Evolutionary conservation across 2,329 filamentous ascomycete species (phyloP), one percentile per base, ranked within the genome.

Genomic region (Colletotrichum lini): DNA sequence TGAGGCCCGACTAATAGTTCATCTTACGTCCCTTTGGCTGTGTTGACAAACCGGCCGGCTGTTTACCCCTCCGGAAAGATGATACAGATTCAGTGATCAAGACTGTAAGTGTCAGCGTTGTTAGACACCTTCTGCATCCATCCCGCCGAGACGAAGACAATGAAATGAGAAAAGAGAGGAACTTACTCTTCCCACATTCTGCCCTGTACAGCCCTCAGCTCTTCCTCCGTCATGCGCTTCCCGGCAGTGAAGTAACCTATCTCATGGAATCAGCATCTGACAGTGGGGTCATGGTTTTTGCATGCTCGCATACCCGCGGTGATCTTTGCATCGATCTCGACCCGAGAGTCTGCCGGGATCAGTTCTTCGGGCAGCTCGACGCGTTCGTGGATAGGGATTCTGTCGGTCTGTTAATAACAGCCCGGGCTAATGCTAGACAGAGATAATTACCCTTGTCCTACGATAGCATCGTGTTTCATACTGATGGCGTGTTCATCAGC

Each of bases 291-390:
- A 40, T 16, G 68, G 64, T 42, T 47, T 57, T 6, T 61, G 10
- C 21, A 23, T 59, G 49, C 49, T 44, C 67, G 84, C 90, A 82
- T 84, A 94, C 93, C 96, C 72, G 96, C 95, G 76, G 96, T 96
- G 79, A 98, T 98, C 86, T 98, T 98, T 70, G 96, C 96, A 82
- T 98, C 96, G 78, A 98, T 99, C 82, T 99, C 96, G n/a, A 98
- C 96, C 75, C 96, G 88, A 64, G 95, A 97, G 82, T 98, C 96
- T 73, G 92, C 94, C 15, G 96, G 96, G 77, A 98, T 98, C 89
- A 96, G 91, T 42, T 96, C 93, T 75, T 97, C 94, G 4, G 96
- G 96, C 74, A 98, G 94, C 72, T 97, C 95, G 58, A 98, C 91
- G 72, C 95, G 90, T 84, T 98, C 95, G 77, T 93, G 88, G 76